Evolutionary conservation across 108 stramenopile genomes (phyloP).

Genomic region (Mediolabrus comicus): DNA sequence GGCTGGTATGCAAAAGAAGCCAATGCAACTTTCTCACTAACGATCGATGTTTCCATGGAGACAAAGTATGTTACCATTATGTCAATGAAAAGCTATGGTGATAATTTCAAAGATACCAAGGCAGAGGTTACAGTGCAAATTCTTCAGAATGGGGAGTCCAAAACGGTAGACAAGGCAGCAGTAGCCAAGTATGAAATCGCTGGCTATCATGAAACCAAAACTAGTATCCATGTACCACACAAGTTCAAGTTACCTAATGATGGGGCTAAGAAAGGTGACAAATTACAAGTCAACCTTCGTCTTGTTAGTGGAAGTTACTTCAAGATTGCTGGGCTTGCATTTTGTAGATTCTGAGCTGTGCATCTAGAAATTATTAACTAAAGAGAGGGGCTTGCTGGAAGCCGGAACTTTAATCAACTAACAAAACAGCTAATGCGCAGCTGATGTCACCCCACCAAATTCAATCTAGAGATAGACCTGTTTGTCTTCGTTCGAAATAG

Average conservation of each 20-base stretch:
- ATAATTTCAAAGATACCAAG: conserved; percentile 19
- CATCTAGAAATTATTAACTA: too few relatives aligned
- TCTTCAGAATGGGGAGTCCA: not conserved
- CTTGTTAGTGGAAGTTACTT: conserved; percentile 39
- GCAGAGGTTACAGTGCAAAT: not conserved
- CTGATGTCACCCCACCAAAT: too few relatives aligned
- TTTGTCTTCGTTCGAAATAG: too few relatives aligned
- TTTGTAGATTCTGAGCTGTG: conserved; percentile 32
- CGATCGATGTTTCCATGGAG: conserved; percentile 5
- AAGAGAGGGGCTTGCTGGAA: too few relatives aligned
- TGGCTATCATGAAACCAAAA: conserved; percentile 33
- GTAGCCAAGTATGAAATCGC: conserved; percentile 8
- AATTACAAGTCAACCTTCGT: conserved; percentile 17
- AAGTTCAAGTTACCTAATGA: conserved; percentile 18
- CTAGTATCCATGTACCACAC: conserved; percentile 36
- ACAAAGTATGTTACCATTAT: conserved; percentile 22
- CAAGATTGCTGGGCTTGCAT: conserved; percentile 39
- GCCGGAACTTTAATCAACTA: too few relatives aligned
- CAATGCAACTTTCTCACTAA: conserved; percentile 19
- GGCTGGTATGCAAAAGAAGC: conserved; percentile 16
- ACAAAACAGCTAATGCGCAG: too few relatives aligned
- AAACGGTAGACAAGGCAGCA: not conserved
- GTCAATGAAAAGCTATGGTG: conserved; percentile 28
- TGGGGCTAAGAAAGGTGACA: conserved; percentile 33
- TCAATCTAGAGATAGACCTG: too few relatives aligned